phyloP scores from a whole-genome alignment of 495 filamentous ascomycete species.

The Rusavskia elegans region DNA sequence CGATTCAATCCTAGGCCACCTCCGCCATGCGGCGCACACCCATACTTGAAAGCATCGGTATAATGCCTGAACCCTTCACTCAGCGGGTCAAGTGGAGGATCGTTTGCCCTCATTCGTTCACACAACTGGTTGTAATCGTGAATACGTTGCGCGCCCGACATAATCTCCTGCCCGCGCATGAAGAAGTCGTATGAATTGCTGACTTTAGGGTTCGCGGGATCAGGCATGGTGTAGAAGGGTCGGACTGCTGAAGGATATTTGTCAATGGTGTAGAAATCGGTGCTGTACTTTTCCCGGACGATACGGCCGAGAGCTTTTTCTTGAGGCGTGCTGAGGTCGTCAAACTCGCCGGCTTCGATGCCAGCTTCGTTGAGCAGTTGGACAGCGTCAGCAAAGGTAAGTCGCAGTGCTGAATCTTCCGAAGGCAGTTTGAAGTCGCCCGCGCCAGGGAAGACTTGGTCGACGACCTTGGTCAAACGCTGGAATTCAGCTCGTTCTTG shows the following conservation, averaged over 20 bases:
- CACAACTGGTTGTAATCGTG: slow-evolving; percentile 55
- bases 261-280: slow-evolving; percentile 86
- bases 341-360: slow-evolving; percentile 50
- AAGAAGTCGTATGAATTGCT: slow-evolving; percentile 88
- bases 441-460: slow-evolving; percentile 38
- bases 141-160: slow-evolving; percentile 77
- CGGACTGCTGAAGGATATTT: slow-evolving; percentile 75
- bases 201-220: slow-evolving; percentile 46
- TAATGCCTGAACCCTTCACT: slow-evolving; percentile 71
- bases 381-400: slow-evolving; percentile 78
- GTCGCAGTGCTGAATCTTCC: slow-evolving; percentile 59
- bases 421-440: slow-evolving; percentile 41
- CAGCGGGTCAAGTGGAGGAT: slow-evolving; percentile 45
- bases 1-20: slow-evolving; percentile 79
- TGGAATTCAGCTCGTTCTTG: slow-evolving; percentile 43
- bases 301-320: slow-evolving; percentile 84
- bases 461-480: slow-evolving; percentile 50
- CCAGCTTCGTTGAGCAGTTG: slow-evolving; percentile 65
- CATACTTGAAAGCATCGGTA: slow-evolving; percentile 62
- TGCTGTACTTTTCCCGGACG: slow-evolving; percentile 66
- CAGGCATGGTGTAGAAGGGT: slow-evolving; percentile 82
- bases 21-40: slow-evolving; percentile 69
- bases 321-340: slow-evolving; percentile 64
- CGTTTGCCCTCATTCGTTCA: slow-evolving; percentile 52
- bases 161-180: slow-evolving; percentile 83